Conservation (phyloP, 805 yeast species). For the Danielia oregonensis region DNA sequence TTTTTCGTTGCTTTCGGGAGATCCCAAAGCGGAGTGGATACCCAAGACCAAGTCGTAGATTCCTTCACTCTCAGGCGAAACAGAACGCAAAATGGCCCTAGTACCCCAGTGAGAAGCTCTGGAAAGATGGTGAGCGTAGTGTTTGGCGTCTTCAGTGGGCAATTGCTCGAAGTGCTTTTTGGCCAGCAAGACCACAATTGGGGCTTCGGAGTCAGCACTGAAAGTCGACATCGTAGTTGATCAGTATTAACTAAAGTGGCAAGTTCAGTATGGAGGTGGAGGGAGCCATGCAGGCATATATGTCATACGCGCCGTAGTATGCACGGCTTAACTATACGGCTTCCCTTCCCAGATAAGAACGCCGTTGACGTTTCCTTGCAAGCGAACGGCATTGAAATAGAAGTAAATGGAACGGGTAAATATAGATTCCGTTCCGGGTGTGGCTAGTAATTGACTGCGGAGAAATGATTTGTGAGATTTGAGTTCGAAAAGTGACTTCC, state of each 20-base stretch:
- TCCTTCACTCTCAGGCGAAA: conserved; percentile 74
- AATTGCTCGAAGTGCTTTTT: conserved; percentile 65
- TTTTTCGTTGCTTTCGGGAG: conserved; percentile 36
- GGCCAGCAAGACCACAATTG: conserved; percentile 51
- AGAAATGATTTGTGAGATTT: too few relatives aligned
- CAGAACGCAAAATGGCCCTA: conserved; percentile 74
- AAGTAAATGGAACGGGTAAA: too few relatives aligned
- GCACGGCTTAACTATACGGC: too few relatives aligned
- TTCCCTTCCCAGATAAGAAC: too few relatives aligned
- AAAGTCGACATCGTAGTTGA: conserved; percentile 16
- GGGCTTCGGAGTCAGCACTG: conserved; percentile 41
- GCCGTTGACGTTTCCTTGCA: too few relatives aligned
- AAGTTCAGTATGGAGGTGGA: background rate
- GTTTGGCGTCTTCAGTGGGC: conserved; percentile 51
- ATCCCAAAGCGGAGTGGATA: conserved; percentile 50
- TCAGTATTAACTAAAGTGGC: too few relatives aligned
- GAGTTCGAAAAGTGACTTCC: too few relatives aligned
- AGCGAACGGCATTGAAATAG: too few relatives aligned
- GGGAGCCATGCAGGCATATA: background rate
- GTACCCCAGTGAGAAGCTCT: conserved; percentile 84
- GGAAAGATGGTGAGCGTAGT: conserved; percentile 78
- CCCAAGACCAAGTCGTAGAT: conserved; percentile 67
- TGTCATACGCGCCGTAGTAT: too few relatives aligned
- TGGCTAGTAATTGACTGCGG: too few relatives aligned
- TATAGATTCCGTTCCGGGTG: too few relatives aligned